Evolutionary conservation across 2,329 filamentous ascomycete species (phyloP).

Genomic region (Zasmidium angulare): DNA sequence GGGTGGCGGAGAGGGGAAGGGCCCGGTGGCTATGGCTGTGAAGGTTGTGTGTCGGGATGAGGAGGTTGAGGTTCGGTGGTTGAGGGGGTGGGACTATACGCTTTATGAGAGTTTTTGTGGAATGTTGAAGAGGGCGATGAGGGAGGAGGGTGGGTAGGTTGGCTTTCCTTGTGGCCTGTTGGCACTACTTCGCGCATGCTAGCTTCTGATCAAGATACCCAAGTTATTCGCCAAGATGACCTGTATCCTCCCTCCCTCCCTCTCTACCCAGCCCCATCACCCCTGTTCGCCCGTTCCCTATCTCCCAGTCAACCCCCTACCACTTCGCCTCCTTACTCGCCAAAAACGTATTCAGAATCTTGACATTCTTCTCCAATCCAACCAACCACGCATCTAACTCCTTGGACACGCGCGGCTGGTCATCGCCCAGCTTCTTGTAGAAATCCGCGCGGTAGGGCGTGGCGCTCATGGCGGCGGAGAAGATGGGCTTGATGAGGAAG

Average conservation of each 20-base stretch:
- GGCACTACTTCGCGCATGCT: background rate
- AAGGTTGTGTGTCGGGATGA: conserved; percentile 39
- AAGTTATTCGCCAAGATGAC: too few species aligned
- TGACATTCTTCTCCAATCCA: conserved; percentile 75
- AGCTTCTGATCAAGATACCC: background rate
- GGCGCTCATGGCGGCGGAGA: conserved; percentile 88
- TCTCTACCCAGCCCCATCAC: too few species aligned
- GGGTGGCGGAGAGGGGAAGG: conserved; percentile 32
- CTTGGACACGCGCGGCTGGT: conserved; percentile 60
- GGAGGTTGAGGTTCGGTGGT: conserved; percentile 61
- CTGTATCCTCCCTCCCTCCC: too few species aligned
- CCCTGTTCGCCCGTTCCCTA: background rate
- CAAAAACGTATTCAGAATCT: conserved; percentile 69
- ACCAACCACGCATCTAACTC: conserved; percentile 71
- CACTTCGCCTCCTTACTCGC: conserved; percentile 50
- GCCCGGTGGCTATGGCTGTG: conserved; percentile 42
- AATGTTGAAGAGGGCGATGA: conserved; percentile 59
- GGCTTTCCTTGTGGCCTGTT: background rate
- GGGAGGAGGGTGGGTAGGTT: background rate
- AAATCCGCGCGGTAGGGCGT: conserved; percentile 94
- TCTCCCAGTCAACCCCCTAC: conserved; percentile 26
- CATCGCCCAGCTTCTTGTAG: conserved; percentile 78
- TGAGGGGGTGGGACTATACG: conserved; percentile 69
- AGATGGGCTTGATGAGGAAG: conserved; percentile 87
- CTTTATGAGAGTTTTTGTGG: conserved; percentile 87